A percentile compares a stretch with the other conserved stretches of the same genome.
Evolutionary conservation across 2,329 filamentous ascomycete species (phyloP).

Genomic region (Metarhizium guizhouense): DNA sequence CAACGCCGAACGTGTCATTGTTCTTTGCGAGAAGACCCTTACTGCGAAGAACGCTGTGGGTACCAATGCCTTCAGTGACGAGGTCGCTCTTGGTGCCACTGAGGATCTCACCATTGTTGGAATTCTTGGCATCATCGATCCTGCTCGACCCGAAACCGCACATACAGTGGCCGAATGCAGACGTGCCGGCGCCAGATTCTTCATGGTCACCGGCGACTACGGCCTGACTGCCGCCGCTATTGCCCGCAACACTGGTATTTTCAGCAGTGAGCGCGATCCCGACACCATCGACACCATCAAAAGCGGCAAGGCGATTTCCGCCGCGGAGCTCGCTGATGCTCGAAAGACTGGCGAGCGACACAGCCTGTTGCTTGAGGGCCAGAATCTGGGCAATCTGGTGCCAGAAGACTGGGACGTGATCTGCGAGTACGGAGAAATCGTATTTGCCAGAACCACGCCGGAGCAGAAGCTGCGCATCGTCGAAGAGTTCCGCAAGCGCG

Average conservation of each 20-base stretch:
- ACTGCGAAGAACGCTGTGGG: conserved; percentile 16
- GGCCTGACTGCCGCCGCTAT: conserved; percentile 55
- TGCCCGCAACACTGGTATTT: conserved; percentile 56
- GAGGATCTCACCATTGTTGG: conserved; percentile 38
- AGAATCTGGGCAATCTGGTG: conserved; percentile 46
- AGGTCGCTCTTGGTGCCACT: conserved; percentile 30
- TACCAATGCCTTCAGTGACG: conserved; percentile 42
- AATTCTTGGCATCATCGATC: conserved; percentile 42
- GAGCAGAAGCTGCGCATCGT: conserved; percentile 67
- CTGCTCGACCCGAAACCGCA: conserved; percentile 33
- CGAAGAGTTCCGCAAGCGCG: conserved; percentile 50
- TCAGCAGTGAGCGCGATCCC: conserved; percentile 38
- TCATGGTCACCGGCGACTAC: conserved; percentile 41
- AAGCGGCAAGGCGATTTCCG: conserved; percentile 5
- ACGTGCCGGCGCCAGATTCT: conserved; percentile 34
- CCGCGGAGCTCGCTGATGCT: conserved; percentile 11
- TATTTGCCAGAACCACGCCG: conserved; percentile 60
- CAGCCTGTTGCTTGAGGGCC: conserved; percentile 40
- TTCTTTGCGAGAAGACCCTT: conserved; percentile 30
- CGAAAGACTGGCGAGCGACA: conserved; percentile 12
- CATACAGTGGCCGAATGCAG: conserved; percentile 31
- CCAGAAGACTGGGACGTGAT: conserved; percentile 34
- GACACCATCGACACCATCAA: conserved; percentile 21
- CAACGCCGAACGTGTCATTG: conserved; percentile 34
- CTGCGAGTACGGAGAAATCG: conserved; percentile 47